Conservation (phyloP, 2,329 filamentous ascomycete species). For the Rugonectria rugulosa region DNA sequence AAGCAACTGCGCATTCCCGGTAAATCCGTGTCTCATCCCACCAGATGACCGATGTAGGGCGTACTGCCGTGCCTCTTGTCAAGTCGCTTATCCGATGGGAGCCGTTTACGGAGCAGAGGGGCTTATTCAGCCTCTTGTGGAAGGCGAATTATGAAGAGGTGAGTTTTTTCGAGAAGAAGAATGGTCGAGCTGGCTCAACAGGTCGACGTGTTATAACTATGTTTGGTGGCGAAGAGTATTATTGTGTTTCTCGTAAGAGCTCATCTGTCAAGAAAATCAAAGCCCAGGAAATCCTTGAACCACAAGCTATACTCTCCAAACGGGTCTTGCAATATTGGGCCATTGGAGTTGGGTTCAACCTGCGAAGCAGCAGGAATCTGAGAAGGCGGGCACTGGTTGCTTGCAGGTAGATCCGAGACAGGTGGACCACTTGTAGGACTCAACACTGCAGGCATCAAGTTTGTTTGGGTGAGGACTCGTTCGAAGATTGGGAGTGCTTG, state of each 20-base stretch:
- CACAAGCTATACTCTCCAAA: conserved; percentile 6
- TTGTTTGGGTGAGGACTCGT: conserved; percentile 3
- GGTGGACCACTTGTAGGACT: not conserved
- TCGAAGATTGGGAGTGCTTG: conserved; percentile 13
- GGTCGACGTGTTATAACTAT: no score
- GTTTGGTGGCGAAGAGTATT: no score
- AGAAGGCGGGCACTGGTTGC: not conserved
- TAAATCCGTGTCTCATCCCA: no score
- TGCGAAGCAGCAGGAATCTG: not conserved
- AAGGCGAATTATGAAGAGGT: no score
- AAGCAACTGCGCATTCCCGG: no score
- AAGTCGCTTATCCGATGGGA: no score
- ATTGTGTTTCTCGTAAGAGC: not conserved
- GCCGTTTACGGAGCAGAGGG: no score
- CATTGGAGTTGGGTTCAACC: not conserved
- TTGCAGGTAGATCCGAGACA: not conserved
- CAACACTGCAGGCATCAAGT: not conserved
- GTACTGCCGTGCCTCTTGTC: no score
- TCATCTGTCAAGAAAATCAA: conserved; percentile 13
- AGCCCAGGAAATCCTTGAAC: conserved; percentile 14
- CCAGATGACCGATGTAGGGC: no score
- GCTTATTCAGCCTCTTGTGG: no score
- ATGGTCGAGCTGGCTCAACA: no score
- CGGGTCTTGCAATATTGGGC: not conserved
- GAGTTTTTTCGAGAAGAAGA: no score